Evolutionary conservation across 331 rosid species (phyloP).

Genomic region (Malus hybrid): DNA sequence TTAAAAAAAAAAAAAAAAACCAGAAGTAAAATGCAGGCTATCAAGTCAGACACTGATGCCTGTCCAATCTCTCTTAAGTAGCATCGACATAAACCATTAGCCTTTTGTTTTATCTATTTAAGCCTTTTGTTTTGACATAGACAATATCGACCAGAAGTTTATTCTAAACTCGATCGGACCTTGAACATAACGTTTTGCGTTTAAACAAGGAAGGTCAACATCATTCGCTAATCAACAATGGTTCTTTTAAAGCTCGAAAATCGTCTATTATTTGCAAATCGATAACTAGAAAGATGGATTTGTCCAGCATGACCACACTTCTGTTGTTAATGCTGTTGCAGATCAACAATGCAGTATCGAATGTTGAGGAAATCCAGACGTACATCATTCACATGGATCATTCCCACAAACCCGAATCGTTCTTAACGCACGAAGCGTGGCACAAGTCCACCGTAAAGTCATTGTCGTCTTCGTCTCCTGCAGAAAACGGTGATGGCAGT

Average conservation of each 20-base stretch:
- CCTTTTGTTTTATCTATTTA: no score
- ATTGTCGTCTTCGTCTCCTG: not conserved
- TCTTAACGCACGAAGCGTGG: not conserved
- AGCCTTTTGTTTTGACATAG: not conserved
- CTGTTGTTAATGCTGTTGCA: not conserved
- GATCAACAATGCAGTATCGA: not conserved
- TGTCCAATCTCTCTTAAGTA: not conserved
- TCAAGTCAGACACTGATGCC: not conserved
- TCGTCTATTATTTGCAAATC: not conserved
- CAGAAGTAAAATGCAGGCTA: not conserved
- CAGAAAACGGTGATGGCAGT: not conserved
- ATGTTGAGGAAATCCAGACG: not conserved
- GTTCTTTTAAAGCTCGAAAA: not conserved
- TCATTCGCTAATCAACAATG: not conserved
- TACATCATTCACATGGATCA: slow-evolving; percentile 13
- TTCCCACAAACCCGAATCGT: not conserved
- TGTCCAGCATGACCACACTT: not conserved
- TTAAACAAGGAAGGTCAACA: not conserved
- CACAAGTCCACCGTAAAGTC: slow-evolving; percentile 3
- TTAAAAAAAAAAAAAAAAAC: no score
- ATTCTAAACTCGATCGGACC: not conserved
- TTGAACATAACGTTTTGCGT: not conserved
- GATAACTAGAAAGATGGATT: not conserved
- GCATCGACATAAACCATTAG: not conserved
- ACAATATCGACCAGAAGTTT: not conserved